Evolutionary conservation across 495 filamentous ascomycete species (phyloP), one percentile per base, ranked within the genome.

Genomic region (Daldinia childiae): DNA sequence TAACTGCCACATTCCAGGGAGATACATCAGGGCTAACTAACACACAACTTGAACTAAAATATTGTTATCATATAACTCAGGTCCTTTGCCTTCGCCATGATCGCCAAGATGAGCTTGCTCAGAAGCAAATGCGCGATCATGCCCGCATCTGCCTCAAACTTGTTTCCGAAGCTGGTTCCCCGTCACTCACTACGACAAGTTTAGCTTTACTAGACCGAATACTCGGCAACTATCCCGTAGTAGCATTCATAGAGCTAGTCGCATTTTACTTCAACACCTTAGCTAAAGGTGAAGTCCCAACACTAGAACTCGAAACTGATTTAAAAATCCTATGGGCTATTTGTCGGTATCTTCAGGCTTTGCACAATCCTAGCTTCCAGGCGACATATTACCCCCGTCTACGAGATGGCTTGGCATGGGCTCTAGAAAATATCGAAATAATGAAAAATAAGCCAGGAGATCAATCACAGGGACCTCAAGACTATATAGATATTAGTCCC

Each of bases 31-130:
- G 63, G 6, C 3, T 45, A 7, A 32, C 54, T 8, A 2, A 30
- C 11, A 19, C 63, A 30, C 69, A 63, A 9, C 30, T 72, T 5
- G 69, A 72, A 50, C 41, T 72, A 54, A 41, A 19, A 3, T 72
- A 72, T 34, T 52, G 69, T 5, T 64, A 68, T 55, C 69, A 59
- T 41, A 55, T 72, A 17, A 58, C 69, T 12, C 69, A 72, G 32
- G 59, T 73, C 6, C 66, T 73, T 5, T 30, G 41, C n/a, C 66
- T 73, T 21, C 48, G 56, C 8, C 45, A 27, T 9, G 66, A 66
- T 27, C 54, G 50, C 24, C 21, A 43, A 6, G 56, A 62, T 29
- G 71, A 73, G 34, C 43, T 21, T 4, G 50, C 21, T 19, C 55
- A 62, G 29, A 19, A 26, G 14, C 34, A 62, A 30, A 61, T 73